These are phyloP conservation scores for Filobasidium uniguttulatum DNA, from an alignment of 1,284 basidiomycete genomes.

Conservation along the genomic window DNA sequence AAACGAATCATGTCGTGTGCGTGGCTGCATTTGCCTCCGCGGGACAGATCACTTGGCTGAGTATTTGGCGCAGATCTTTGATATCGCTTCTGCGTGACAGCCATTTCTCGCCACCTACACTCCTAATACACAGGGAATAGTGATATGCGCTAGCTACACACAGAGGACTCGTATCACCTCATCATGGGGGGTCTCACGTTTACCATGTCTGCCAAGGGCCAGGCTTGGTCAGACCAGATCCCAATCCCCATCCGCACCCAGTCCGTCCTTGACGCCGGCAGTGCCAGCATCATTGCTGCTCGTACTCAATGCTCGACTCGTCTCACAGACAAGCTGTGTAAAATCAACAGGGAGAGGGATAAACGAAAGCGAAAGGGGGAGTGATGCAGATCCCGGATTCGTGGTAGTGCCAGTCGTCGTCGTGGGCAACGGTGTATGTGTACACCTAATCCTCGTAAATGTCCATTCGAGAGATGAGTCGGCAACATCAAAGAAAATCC, in stretches of 20 bases:
- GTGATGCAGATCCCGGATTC: neutral
- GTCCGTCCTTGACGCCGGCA: neutral
- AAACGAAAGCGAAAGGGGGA: neutral
- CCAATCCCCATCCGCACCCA: slow-evolving; percentile 12
- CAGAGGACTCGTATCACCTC: too few relatives aligned
- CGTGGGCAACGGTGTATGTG: neutral
- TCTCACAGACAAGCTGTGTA: neutral
- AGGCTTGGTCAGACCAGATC: slow-evolving; percentile 4
- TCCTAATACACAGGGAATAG: too few relatives aligned
- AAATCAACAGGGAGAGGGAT: slow-evolving; percentile 6
- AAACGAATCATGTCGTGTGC: too few relatives aligned
- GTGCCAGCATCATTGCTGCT: neutral
- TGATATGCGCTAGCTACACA: too few relatives aligned
- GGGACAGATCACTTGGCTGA: too few relatives aligned
- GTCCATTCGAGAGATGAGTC: neutral
- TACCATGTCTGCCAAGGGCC: neutral
- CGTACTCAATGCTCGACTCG: neutral
- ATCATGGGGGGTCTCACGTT: too few relatives aligned
- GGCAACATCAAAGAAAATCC: neutral
- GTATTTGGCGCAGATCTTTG: too few relatives aligned
- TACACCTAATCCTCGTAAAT: neutral
- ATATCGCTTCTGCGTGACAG: too few relatives aligned
- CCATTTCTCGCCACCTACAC: too few relatives aligned
- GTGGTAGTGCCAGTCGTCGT: neutral
- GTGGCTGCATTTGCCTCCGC: too few relatives aligned